These are phyloP conservation scores for Thymus quinquecostatus DNA, from an alignment of 257 asterid species.

Conservation along the genomic window DNA sequence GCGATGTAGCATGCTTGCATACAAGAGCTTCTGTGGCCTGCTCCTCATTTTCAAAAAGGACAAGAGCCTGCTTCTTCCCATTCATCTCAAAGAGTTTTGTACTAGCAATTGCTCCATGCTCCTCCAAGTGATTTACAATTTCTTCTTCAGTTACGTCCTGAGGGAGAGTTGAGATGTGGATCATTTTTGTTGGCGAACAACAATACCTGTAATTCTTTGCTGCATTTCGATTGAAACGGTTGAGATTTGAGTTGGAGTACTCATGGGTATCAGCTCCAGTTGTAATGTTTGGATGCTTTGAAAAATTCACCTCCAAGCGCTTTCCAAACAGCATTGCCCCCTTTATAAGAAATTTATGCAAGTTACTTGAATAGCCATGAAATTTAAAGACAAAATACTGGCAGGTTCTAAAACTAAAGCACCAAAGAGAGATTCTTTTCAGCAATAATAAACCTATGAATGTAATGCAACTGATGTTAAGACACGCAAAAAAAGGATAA, in stretches of 20 bases:
- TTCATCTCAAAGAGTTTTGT: slow-evolving; percentile 90
- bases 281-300: slow-evolving; percentile 82
- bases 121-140: slow-evolving; percentile 76
- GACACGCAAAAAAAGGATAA: too few species aligned
- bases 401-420: slow-evolving; percentile 21
- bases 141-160: slow-evolving; percentile 83
- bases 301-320: slow-evolving; percentile 91
- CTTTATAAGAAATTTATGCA: slow-evolving; percentile 39
- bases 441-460: background rate
- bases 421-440: background rate
- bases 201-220: slow-evolving; percentile 94
- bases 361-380: slow-evolving; percentile 1
- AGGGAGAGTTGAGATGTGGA: slow-evolving; percentile 91
- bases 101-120: slow-evolving; percentile 68
- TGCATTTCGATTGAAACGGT: slow-evolving; percentile 94
- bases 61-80: slow-evolving; percentile 94
- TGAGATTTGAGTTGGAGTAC: slow-evolving; percentile 89
- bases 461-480: background rate
- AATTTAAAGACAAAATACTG: background rate
- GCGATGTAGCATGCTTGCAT: slow-evolving; percentile 95
- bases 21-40: slow-evolving; percentile 97
- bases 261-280: slow-evolving; percentile 92
- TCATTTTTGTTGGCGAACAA: slow-evolving; percentile 97
- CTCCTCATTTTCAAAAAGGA: slow-evolving; percentile 88
- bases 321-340: slow-evolving; percentile 88